These are phyloP conservation scores for Lentinula raphanica DNA, from an alignment of 768 basidiomycete genomes.

Conservation along the genomic window DNA sequence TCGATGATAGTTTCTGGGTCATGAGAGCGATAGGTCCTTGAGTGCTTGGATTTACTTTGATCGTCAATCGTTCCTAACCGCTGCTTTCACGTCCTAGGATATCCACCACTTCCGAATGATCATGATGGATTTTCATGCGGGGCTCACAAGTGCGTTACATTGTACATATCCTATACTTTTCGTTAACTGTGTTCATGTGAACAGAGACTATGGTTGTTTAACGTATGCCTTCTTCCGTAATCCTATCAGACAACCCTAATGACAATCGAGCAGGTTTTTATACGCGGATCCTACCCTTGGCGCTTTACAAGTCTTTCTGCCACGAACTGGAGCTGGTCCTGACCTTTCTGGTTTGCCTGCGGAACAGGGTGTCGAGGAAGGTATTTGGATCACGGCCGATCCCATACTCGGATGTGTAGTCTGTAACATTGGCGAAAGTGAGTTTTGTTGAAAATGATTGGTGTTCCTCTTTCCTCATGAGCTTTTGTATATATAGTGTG, in stretches of 20 bases:
- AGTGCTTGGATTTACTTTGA: constrained; percentile 2
- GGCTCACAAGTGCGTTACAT: constrained; percentile 64
- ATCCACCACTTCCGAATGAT: constrained; percentile 77
- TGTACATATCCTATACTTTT: constrained; percentile 1
- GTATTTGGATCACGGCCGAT: constrained; percentile 79
- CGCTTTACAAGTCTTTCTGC: constrained; percentile 79
- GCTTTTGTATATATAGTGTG: neutral
- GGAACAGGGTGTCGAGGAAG: constrained; percentile 53
- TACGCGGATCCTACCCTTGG: constrained; percentile 74
- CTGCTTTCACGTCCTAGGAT: constrained; percentile 44
- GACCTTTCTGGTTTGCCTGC: constrained; percentile 33
- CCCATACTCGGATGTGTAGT: constrained; percentile 81
- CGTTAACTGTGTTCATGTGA: constrained; percentile 4
- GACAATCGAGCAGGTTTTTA: constrained; percentile 65
- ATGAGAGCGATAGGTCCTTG: constrained; percentile 76
- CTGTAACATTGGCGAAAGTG: constrained; percentile 90
- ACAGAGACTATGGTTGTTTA: constrained; percentile 85
- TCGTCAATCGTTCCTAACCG: neutral
- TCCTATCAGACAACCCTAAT: too few relatives aligned
- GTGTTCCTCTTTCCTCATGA: neutral
- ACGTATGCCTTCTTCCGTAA: constrained; percentile 70
- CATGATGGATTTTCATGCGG: constrained; percentile 87
- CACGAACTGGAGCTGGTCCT: constrained; percentile 29
- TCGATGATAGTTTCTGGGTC: constrained; percentile 87
- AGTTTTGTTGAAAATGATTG: constrained; percentile 22